phyloP scores from a whole-genome alignment of 371 early-diverging fungal genomes.

The Mortierella sp. region DNA sequence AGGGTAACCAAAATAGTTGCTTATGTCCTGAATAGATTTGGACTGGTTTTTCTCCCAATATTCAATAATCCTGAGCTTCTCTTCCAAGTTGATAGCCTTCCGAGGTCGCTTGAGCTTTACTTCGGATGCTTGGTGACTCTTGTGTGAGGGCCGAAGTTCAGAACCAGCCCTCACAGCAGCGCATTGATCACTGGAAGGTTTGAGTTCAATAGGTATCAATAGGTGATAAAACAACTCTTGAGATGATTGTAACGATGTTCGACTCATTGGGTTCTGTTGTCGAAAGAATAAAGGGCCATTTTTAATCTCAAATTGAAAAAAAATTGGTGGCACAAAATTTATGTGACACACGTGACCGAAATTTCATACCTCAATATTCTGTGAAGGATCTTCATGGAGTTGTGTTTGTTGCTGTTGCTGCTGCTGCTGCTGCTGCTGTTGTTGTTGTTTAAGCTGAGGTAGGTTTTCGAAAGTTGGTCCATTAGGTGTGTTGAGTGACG shows the following conservation, averaged over 20 bases:
- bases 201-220: neutral
- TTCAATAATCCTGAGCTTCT: neutral
- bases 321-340: neutral
- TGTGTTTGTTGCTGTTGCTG: too few relatives aligned
- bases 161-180: neutral
- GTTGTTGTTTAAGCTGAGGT: neutral
- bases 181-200: neutral
- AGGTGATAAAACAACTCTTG: neutral
- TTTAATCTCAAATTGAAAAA: neutral
- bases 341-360: neutral
- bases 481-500: neutral
- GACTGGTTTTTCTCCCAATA: neutral
- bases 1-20: neutral
- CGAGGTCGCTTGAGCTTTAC: neutral
- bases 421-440: too few relatives aligned
- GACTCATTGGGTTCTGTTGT: neutral
- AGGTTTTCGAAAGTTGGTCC: neutral
- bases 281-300: neutral
- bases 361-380: neutral
- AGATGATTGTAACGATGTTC: neutral
- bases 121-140: neutral
- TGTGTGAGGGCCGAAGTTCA: neutral
- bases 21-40: neutral
- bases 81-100: neutral
- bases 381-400: neutral